Conservation (phyloP, 176 grass and related monocot genomes). For the Hsuehochloa calcarea region DNA sequence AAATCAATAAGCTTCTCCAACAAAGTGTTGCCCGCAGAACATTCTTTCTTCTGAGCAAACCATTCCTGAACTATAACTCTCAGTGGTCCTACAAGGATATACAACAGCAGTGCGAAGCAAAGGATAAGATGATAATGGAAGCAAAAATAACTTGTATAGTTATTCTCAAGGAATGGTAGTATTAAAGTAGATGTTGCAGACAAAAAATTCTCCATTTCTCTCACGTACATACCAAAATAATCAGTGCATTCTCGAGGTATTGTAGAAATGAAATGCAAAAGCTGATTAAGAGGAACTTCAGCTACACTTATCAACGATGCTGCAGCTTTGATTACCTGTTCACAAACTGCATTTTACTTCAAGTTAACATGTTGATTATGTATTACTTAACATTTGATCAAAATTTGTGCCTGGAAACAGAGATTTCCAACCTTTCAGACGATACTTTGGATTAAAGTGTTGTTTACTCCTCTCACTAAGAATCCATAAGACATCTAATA, state of each 20-base stretch:
- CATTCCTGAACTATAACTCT: slow-evolving; percentile 67
- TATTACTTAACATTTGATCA: slow-evolving; percentile 22
- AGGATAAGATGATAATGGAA: background rate
- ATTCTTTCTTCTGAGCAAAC: slow-evolving; percentile 55
- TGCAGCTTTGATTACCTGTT: slow-evolving; percentile 71
- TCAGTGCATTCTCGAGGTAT: slow-evolving; percentile 92
- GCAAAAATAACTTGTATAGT: background rate
- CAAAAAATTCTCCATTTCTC: background rate
- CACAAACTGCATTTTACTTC: slow-evolving; percentile 67
- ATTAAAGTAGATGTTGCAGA: slow-evolving; percentile 10
- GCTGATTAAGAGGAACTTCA: slow-evolving; percentile 70
- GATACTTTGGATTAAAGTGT: slow-evolving; percentile 96
- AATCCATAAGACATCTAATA: slow-evolving; percentile 76
- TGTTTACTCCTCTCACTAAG: slow-evolving; percentile 94
- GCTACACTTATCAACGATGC: slow-evolving; percentile 60
- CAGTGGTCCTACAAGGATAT: slow-evolving; percentile 54
- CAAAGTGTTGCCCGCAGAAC: slow-evolving; percentile 41
- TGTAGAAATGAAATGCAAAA: slow-evolving; percentile 82
- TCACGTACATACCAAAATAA: slow-evolving; percentile 52
- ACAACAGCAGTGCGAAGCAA: slow-evolving; percentile 13
- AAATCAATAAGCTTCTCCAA: slow-evolving; percentile 73
- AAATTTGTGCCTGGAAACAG: background rate
- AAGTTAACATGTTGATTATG: slow-evolving; percentile 35
- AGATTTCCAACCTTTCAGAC: slow-evolving; percentile 69
- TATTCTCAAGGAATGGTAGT: slow-evolving; percentile 2